phyloP scores from a whole-genome alignment of 257 asterid genomes.

The Cruciata laevipes region DNA sequence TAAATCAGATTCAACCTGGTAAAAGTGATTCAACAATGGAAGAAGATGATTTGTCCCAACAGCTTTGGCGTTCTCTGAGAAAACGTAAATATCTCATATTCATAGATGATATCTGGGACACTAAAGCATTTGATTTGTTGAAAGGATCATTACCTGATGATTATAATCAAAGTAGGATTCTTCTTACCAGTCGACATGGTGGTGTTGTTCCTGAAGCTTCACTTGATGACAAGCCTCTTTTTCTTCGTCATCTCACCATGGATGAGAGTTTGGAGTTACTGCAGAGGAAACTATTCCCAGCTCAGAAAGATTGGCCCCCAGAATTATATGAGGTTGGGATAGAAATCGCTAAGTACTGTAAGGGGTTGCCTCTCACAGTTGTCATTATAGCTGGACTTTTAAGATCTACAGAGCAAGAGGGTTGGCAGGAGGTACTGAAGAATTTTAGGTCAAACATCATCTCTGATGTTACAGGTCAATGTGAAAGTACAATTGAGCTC shows the following conservation, averaged over 20 bases:
- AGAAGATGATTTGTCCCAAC: neutral
- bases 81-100: neutral
- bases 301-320: neutral
- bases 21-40: neutral
- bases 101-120: conserved; percentile 1
- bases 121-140: neutral
- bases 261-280: neutral
- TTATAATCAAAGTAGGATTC: neutral
- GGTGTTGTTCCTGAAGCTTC: neutral
- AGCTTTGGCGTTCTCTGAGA: neutral
- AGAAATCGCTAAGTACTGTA: neutral
- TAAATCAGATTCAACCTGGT: neutral
- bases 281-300: neutral
- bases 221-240: neutral
- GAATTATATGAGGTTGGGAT: neutral
- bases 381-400: neutral
- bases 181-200: neutral
- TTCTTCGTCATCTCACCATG: neutral
- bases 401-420: neutral
- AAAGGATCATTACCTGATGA: conserved; percentile 2
- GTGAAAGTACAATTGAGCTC: neutral
- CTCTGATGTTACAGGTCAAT: neutral
- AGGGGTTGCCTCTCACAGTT: neutral
- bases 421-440: neutral
- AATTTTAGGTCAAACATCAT: neutral